These are phyloP conservation scores for Acanthamoeba lenticulata DNA, from an alignment of 208 protist genomes.

Conservation along the genomic window DNA sequence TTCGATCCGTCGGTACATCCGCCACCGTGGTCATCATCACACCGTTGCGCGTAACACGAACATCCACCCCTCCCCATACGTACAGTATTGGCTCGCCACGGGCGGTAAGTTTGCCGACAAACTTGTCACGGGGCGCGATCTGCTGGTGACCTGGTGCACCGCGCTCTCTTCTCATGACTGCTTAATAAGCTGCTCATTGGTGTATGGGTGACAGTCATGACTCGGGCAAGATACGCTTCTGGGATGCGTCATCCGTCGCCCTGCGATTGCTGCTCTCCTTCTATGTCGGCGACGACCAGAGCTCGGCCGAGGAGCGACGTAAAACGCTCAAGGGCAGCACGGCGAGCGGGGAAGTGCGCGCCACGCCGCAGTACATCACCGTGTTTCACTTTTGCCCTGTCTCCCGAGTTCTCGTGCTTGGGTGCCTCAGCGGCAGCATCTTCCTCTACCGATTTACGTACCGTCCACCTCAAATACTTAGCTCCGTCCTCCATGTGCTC, in stretches of 20 bases:
- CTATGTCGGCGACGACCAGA: constrained; percentile 40
- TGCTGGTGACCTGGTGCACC: background rate
- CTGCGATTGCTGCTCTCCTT: constrained; percentile 13
- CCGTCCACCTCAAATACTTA: background rate
- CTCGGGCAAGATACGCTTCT: constrained; percentile 39
- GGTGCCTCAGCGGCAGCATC: constrained; percentile 37
- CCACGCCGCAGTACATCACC: constrained; percentile 3
- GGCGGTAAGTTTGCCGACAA: constrained; percentile 34
- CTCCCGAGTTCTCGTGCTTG: background rate
- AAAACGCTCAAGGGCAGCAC: background rate
- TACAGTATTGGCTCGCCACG: constrained; percentile 28
- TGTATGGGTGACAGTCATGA: background rate
- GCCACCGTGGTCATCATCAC: background rate
- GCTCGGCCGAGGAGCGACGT: constrained; percentile 12
- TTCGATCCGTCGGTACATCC: constrained; percentile 24
- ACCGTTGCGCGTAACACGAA: background rate
- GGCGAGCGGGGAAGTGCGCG: background rate
- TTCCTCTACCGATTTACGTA: constrained; percentile 41
- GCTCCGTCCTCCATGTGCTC: background rate
- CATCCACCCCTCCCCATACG: background rate
- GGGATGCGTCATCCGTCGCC: constrained; percentile 16
- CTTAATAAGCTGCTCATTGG: background rate
- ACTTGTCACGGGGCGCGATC: constrained; percentile 14
- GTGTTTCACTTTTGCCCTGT: constrained; percentile 14
- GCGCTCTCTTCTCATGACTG: background rate